These are phyloP conservation scores for Rhododendron simsii DNA, from an alignment of 148 eudicot species.

Conservation along the genomic window DNA sequence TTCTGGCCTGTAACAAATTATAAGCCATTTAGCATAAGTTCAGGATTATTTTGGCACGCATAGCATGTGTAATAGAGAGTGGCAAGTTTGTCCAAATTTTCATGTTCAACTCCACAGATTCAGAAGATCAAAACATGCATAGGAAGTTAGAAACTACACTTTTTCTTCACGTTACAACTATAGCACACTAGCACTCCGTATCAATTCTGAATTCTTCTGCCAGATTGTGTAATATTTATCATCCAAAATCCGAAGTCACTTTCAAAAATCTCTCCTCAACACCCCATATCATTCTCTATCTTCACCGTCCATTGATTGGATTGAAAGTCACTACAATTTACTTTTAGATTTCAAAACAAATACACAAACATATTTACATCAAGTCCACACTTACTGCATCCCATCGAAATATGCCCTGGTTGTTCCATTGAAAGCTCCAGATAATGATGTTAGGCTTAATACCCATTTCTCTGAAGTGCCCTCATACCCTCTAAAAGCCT, in stretches of 20 bases:
- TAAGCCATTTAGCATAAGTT: background rate
- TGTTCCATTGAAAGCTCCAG: constrained; percentile 95
- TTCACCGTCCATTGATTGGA: background rate
- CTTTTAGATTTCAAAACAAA: background rate
- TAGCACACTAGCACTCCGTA: background rate
- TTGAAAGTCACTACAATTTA: background rate
- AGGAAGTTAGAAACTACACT: background rate
- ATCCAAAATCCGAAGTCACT: background rate
- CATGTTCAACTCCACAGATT: background rate
- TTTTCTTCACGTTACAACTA: background rate
- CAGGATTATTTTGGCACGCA: background rate
- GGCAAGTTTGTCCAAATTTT: background rate
- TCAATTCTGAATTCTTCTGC: background rate
- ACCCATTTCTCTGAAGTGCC: constrained; percentile 77
- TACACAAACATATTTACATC: background rate
- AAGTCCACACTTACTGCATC: constrained; percentile 65
- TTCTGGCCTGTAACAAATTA: constrained; percentile 52
- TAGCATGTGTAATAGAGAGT: background rate
- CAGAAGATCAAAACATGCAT: background rate
- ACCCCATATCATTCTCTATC: background rate
- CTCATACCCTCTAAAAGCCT: constrained; percentile 81
- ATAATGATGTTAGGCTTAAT: constrained; percentile 76
- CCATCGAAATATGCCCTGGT: constrained; percentile 92
- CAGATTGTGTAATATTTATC: background rate
- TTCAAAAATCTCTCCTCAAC: background rate